Percentiles rank a stretch among this genome's conserved stretches.
Conservation (phyloP, 2,329 filamentous ascomycete species). For the Teratosphaeriaceae sp. region DNA sequence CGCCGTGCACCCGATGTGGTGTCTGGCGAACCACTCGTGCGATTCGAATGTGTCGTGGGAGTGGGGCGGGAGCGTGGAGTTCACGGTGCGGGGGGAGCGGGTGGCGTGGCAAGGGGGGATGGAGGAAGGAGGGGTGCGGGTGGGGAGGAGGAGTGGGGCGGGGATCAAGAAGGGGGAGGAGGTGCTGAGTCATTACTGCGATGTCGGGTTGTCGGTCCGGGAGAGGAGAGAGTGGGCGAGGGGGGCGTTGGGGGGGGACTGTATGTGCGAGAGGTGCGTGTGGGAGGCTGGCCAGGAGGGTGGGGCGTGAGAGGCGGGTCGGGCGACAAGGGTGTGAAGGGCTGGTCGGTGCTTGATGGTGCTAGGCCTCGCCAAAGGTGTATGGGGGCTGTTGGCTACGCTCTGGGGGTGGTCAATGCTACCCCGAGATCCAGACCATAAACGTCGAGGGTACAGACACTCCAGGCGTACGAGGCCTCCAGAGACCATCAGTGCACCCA, state of each 20-base stretch:
- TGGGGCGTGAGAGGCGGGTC: no score
- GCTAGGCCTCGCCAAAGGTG: no score
- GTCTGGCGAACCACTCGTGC: slow-evolving; percentile 92
- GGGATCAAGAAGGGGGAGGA: slow-evolving; percentile 76
- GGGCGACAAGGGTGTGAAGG: no score
- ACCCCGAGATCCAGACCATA: no score
- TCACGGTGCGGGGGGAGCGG: slow-evolving; percentile 56
- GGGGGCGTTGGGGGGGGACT: slow-evolving; percentile 82
- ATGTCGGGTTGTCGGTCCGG: slow-evolving; percentile 68
- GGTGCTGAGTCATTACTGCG: slow-evolving; percentile 91
- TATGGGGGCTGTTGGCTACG: no score
- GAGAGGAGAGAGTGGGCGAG: slow-evolving; percentile 82
- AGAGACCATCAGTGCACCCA: no score
- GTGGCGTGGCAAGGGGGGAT: slow-evolving; percentile 42
- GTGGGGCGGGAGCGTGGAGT: slow-evolving; percentile 73
- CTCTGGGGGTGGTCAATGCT: no score
- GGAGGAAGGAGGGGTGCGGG: slow-evolving; percentile 19
- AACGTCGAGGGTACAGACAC: no score
- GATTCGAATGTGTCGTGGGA: slow-evolving; percentile 94
- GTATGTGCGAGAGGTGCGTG: slow-evolving; percentile 76
- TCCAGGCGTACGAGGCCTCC: no score
- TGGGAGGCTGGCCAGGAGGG: slow-evolving; percentile 49
- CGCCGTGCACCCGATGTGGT: slow-evolving; percentile 94
- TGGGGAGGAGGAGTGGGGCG: slow-evolving; percentile 7
- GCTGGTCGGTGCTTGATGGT: no score